Base-by-base conservation (phyloP, 2,329 filamentous ascomycete genomes). In the Scedosporium minutisporum region DNA sequence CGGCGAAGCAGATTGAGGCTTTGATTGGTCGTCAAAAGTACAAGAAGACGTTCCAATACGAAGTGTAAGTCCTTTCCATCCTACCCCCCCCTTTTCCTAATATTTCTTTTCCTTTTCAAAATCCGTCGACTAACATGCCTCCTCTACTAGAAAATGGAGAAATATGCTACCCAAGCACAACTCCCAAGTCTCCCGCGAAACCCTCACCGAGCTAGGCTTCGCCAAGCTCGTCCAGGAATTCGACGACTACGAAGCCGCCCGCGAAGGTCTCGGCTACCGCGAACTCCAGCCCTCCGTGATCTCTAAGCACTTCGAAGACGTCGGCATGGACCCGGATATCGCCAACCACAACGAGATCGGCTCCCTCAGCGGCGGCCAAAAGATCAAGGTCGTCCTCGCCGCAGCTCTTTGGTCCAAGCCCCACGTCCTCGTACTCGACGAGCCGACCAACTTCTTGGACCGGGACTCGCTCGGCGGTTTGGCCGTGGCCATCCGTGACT, bases 31-130 rank as follows among this genome's bases (percentile, higher is more conserved):
- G 95, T 69, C 93, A 97, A 74, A 99, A 99, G 81, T 97, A 86
- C 80, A 97, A 99, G 87, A 99, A 99, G 86, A 90, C 88, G 48
- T 97, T 96, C 85, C 93, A 97, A 81, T 97, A 97, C 73, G 93
- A 97, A 80, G 86, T 97, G 84, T 88, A 82, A 80, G 84, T 77
- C 46, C 2, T 46, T 9, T 4, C 48, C 2, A 4, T 10, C 12
- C 12, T 57, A 18, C n/a, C 18, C 14, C 1, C 41, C n/a, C 12
- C 4, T n/a, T 41, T 44, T 42, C 14, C 14, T 55, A 12, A 27
- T 38, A 10, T 38, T 38, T 27, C 25, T 27, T 27, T 3, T 5
- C 25, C 25, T 18, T 48, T 29, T 57, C 48, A 61, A 57, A 57
- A 57, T 5, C 23, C 46, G 33, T 51, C n/a, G 18, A 63, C 41